Evolutionary conservation across 805 yeast genomes (phyloP), one percentile per base, ranked within the genome.

Genomic region (Nakazawaea peltata): DNA sequence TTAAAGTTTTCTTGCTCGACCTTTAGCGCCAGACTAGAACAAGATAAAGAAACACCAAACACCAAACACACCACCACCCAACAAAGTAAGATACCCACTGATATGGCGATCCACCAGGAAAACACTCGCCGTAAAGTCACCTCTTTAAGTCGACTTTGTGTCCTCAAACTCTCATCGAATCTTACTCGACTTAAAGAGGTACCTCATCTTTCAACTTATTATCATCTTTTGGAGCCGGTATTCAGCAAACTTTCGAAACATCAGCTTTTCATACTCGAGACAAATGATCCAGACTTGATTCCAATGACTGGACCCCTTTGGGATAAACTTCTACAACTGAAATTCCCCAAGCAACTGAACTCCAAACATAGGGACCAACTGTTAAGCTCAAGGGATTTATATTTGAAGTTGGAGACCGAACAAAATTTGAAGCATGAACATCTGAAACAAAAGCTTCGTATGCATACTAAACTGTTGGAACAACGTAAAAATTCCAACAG

Each of bases 161-260:
- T 23, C 5, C 19, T 37, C 18, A 29, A 28, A 21, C 23, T 37
- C 4, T 8, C 17, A 12, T 13, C 28, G 13, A 29, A 37, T 22
- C 30, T 29, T 26, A 9, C 19, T 14, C 17, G 29, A 16, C 22
- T 37, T 7, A 25, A 19, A 17, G 37, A 33, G 19, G 16, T 30
- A 8, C 26, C 28, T 21, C 18, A 32, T 7, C 16, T 37, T 5
- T 32, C 41, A 5, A 14, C 26, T 13, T 37, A 37, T 17, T 71
- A 61, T 43, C 77, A 69, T 45, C 47, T 73, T 11, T 54, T 71
- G 9, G 63, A 57, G 42, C 76, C 78, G 0, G 52, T 72, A 1
- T 52, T 73, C 10, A 47, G 44, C 39, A 61, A 61, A 36, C 67
- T 71, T 59, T 57, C 63, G 3, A 63, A 69, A 3, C 65, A 61